Evolutionary conservation across 2,329 filamentous ascomycete genomes (phyloP).

Genomic region (Xylaria sp.): DNA sequence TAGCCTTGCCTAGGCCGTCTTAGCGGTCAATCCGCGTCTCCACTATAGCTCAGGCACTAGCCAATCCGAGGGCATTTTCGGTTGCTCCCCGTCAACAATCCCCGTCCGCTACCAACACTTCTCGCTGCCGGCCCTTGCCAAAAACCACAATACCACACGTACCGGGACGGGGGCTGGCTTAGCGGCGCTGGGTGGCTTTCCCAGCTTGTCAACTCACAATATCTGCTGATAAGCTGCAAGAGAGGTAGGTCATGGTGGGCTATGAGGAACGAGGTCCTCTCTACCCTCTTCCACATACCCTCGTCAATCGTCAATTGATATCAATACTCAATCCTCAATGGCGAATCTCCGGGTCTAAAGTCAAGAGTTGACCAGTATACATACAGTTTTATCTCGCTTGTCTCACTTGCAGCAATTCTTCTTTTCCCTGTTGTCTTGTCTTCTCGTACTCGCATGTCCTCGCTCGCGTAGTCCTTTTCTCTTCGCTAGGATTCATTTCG

Average conservation of each 20-base stretch:
- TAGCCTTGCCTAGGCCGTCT: slow-evolving; percentile 37
- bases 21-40: slow-evolving; percentile 27
- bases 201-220: slow-evolving; percentile 31
- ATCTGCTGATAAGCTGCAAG: slow-evolving; percentile 14
- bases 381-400: not conserved
- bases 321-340: slow-evolving; percentile 21
- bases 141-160: slow-evolving; percentile 35
- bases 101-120: slow-evolving; percentile 1
- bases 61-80: slow-evolving; percentile 41
- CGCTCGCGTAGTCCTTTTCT: slow-evolving; percentile 35
- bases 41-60: slow-evolving; percentile 33
- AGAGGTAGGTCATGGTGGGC: slow-evolving; percentile 12
- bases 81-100: slow-evolving; percentile 43
- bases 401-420: slow-evolving; percentile 6
- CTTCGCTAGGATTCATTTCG: slow-evolving; percentile 41
- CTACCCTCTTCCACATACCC: slow-evolving; percentile 21
- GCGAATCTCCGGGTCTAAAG: slow-evolving; percentile 13
- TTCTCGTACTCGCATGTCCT: slow-evolving; percentile 21
- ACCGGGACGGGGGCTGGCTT: slow-evolving; percentile 25
- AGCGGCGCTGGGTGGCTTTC: slow-evolving; percentile 17
- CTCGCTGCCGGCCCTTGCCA: slow-evolving; percentile 29
- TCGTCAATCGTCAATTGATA: slow-evolving; percentile 1
- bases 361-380: slow-evolving; percentile 9
- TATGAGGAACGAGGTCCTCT: slow-evolving; percentile 21
- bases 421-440: slow-evolving; percentile 29